These are phyloP conservation scores for Hericium coralloides DNA, from an alignment of 768 basidiomycete species.

Conservation along the genomic window DNA sequence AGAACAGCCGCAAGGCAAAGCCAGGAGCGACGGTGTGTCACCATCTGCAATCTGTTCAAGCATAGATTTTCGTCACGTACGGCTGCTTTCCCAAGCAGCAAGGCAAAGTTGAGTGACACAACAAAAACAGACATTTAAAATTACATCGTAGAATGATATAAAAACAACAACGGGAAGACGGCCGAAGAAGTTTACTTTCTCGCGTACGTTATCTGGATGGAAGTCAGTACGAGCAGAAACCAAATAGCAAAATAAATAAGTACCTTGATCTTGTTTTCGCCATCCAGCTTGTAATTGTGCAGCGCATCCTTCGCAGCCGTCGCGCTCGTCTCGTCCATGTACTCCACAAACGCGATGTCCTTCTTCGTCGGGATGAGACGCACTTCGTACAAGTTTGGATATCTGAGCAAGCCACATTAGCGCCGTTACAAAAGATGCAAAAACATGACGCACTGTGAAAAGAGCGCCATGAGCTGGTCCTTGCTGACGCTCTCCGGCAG, in stretches of 20 bases:
- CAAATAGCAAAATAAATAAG: background rate
- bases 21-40: too few relatives aligned
- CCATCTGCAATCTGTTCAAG: too few relatives aligned
- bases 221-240: background rate
- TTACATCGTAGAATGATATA: background rate
- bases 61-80: too few relatives aligned
- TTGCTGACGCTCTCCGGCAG: slow-evolving; percentile 89
- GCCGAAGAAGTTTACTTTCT: slow-evolving; percentile 9
- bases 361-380: slow-evolving; percentile 97
- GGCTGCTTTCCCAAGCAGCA: too few relatives aligned
- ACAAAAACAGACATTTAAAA: background rate
- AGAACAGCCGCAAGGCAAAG: too few relatives aligned
- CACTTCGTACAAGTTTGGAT: slow-evolving; percentile 93
- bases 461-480: slow-evolving; percentile 83
- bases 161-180: background rate
- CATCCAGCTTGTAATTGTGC: slow-evolving; percentile 96
- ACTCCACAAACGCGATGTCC: slow-evolving; percentile 99
- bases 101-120: background rate
- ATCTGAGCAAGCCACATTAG: slow-evolving; percentile 38
- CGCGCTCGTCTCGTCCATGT: slow-evolving; percentile 85
- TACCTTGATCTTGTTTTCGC: slow-evolving; percentile 98
- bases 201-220: slow-evolving; percentile 14
- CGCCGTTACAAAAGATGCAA: background rate
- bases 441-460: slow-evolving; percentile 65
- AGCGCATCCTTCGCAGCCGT: slow-evolving; percentile 90